Evolutionary conservation across 164 flowering plant species (phyloP).

Genomic region (Brasenia schreberi): DNA sequence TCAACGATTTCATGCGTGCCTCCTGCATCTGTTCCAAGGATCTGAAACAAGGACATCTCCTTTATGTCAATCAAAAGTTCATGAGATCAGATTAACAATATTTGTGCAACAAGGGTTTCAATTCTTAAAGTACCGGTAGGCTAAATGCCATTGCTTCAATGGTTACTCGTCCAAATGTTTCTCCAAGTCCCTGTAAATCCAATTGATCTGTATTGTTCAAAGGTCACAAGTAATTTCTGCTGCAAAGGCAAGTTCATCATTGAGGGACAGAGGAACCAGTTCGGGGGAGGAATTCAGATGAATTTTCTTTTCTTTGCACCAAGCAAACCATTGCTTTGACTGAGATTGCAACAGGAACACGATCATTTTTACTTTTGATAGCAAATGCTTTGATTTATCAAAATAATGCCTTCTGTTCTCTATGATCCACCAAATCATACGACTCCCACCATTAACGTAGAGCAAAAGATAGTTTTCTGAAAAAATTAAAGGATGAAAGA

Average conservation of each 20-base stretch:
- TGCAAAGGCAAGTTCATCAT: slow-evolving; percentile 93
- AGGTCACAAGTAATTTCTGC: slow-evolving; percentile 39
- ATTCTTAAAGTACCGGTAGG: slow-evolving; percentile 51
- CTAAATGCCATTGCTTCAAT: slow-evolving; percentile 99
- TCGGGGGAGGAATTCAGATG: slow-evolving; percentile 44
- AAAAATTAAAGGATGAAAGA: slow-evolving; percentile 7
- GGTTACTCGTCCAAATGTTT: slow-evolving; percentile 97
- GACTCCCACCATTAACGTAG: slow-evolving; percentile 64
- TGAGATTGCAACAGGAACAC: slow-evolving; percentile 73
- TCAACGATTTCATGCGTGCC: slow-evolving; percentile 90
- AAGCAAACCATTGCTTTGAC: slow-evolving; percentile 78
- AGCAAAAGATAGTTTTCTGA: slow-evolving; percentile 71
- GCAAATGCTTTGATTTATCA: slow-evolving; percentile 61
- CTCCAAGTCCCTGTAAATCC: slow-evolving; percentile 66
- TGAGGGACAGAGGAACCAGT: slow-evolving; percentile 75
- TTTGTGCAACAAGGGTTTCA: neutral
- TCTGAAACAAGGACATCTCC: slow-evolving; percentile 22
- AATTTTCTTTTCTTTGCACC: slow-evolving; percentile 89
- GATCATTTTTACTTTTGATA: slow-evolving; percentile 65
- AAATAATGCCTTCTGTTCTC: slow-evolving; percentile 88
- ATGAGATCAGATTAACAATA: no score
- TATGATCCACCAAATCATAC: slow-evolving; percentile 98
- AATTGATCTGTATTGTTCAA: neutral
- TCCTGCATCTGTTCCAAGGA: slow-evolving; percentile 95
- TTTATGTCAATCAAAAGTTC: neutral